These are phyloP conservation scores for Ogataea siamensis DNA, from an alignment of 805 yeast genomes.

Conservation along the genomic window DNA sequence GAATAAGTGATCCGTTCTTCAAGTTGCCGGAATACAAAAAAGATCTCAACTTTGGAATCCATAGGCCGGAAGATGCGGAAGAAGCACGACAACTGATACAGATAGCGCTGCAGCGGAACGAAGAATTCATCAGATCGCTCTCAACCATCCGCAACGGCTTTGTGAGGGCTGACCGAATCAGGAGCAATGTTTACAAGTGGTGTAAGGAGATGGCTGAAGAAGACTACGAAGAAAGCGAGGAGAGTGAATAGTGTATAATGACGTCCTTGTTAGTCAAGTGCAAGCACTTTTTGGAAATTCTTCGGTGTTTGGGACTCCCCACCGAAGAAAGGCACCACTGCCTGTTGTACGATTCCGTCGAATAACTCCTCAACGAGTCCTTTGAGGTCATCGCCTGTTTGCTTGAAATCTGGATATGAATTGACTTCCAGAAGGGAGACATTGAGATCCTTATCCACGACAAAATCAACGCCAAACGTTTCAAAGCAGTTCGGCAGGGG, in stretches of 20 bases:
- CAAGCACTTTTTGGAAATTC: slow-evolving; percentile 13
- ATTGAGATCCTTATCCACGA: slow-evolving; percentile 55
- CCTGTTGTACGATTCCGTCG: slow-evolving; percentile 47
- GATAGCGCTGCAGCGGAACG: slow-evolving; percentile 76
- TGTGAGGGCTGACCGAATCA: slow-evolving; percentile 73
- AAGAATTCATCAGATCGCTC: slow-evolving; percentile 82
- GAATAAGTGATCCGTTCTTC: slow-evolving; percentile 57
- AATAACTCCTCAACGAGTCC: slow-evolving; percentile 64
- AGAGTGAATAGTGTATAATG: slow-evolving; percentile 6
- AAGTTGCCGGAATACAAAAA: slow-evolving; percentile 51
- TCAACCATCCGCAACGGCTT: slow-evolving; percentile 71
- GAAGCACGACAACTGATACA: slow-evolving; percentile 71
- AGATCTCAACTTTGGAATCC: slow-evolving; percentile 48
- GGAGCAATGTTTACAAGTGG: slow-evolving; percentile 74
- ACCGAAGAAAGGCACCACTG: slow-evolving; percentile 49
- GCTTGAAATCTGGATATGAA: slow-evolving; percentile 95
- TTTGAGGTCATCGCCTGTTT: slow-evolving; percentile 80
- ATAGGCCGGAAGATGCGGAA: slow-evolving; percentile 57
- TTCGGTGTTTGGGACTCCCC: slow-evolving; percentile 12
- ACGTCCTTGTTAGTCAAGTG: background rate
- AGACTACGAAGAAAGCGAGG: slow-evolving; percentile 13
- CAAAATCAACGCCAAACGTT: slow-evolving; percentile 83
- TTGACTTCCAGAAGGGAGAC: slow-evolving; percentile 80
- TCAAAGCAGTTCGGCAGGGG: slow-evolving; percentile 82
- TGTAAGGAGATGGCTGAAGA: slow-evolving; percentile 79